Evolutionary conservation across 192 early-diverging fungal genomes (phyloP), one percentile per base, ranked within the genome.

Genomic region (Jimgerdemannia lactiflua): DNA sequence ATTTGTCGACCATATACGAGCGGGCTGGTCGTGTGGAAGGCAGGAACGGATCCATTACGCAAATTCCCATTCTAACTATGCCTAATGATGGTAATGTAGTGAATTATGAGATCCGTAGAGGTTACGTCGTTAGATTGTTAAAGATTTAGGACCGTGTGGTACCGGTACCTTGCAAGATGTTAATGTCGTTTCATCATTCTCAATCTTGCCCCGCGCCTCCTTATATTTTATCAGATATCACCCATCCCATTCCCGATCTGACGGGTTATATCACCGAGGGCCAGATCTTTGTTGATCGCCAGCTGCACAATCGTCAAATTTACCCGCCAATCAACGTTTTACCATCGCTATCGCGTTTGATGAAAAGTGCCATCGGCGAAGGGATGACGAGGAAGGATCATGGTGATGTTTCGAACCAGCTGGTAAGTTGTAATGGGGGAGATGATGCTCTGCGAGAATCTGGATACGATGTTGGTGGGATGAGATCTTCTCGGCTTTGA

Each of bases 61-160:
- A 99, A 84, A 98, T 99, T 72, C 98, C 98, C n/a, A 99, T 99
- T 86, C 84, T 99, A 82, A 98, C 98, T 40, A 99, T 99, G 98
- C 98, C 98, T 49, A 99, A 98, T 89, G 98, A 99, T 91, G 94
- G 92, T 94, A 86, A 75, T 43, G 29, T 29, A 29, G 29, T 29
- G 29, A 29, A 29, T 29, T 29, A 29, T 29, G 29, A 29, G 29
- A 29, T 29, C 29, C 29, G 29, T 29, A 1, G 29, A 29, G 29
- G 29, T 29, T 29, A 29, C 29, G 29, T 29, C 29, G 29, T 29
- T n/a, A n/a, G n/a, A 29, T 29, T 29, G n/a, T 29, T 29, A 1
- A 29, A 29, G 29, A 29, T 29, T 29, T 29, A 29, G 29, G 29
- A 29, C 29, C 29, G 1, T 29, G 29, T 29, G 29, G 29, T 29